Percentiles rank a stretch among this genome's conserved stretches.
phyloP scores from a whole-genome alignment of 2,329 filamentous ascomycete species.

The Colletotrichum sp. region DNA sequence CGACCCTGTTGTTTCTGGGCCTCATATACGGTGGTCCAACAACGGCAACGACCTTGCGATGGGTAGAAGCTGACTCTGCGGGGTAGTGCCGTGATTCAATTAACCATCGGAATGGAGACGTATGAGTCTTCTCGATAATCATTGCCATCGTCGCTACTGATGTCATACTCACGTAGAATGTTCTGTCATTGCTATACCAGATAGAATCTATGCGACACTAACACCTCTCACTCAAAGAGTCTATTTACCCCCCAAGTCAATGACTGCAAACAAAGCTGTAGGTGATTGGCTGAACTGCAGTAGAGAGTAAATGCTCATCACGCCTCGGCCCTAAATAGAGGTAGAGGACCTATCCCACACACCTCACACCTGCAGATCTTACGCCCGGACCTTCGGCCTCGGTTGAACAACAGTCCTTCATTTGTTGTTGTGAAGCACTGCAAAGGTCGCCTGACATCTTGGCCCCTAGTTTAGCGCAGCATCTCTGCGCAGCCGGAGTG shows the following conservation, averaged over 20 bases:
- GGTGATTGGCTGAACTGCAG: not conserved
- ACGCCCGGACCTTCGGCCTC: not conserved
- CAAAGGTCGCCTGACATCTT: not conserved
- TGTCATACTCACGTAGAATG: not conserved
- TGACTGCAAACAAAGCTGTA: not conserved
- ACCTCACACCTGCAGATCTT: not conserved
- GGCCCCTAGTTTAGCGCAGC: not conserved
- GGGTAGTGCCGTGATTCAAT: rapidly evolving
- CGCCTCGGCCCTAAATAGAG: not conserved
- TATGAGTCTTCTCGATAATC: not conserved
- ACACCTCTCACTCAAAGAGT: not conserved
- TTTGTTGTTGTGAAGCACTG: not conserved
- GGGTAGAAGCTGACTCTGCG: not conserved
- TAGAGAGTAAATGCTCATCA: not conserved
- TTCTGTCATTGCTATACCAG: not conserved
- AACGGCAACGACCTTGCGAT: not conserved
- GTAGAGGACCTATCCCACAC: not conserved
- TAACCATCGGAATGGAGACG: not conserved
- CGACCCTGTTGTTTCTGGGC: not conserved
- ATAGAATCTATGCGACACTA: not conserved
- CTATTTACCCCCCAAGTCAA: not conserved
- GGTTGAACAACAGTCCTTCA: not conserved
- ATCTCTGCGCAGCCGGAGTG: not conserved
- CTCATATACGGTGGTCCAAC: not conserved
- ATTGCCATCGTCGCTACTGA: not conserved